Evolutionary conservation across 2,329 filamentous ascomycete genomes (phyloP).

Genomic region (Colletotrichum coccodes): DNA sequence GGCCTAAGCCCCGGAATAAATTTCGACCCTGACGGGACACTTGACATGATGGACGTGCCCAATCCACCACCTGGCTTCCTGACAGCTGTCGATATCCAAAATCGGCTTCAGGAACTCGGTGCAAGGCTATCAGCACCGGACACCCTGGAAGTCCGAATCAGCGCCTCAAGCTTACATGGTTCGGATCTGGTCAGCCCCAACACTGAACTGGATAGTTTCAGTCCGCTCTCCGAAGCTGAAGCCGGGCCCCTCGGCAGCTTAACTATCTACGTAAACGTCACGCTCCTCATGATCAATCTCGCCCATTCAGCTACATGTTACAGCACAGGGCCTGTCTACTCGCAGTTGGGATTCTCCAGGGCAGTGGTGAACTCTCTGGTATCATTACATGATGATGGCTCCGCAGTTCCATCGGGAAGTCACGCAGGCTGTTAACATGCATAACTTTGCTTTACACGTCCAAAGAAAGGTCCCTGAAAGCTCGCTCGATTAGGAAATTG

Average conservation of each 20-base stretch:
- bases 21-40: no score
- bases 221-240: not conserved
- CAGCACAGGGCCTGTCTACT: not conserved
- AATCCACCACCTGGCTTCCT: not conserved
- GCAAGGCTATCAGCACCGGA: not conserved
- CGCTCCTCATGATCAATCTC: not conserved
- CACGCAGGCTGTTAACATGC: not conserved
- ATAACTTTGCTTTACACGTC: not conserved
- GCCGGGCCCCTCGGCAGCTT: not conserved
- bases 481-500: no score
- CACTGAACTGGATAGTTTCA: not conserved
- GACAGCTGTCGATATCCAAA: not conserved
- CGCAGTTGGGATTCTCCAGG: not conserved
- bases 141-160: not conserved
- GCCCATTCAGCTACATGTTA: not conserved
- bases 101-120: not conserved
- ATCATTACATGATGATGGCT: not conserved
- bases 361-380: not conserved
- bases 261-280: not conserved
- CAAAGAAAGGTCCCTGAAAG: not conserved
- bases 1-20: not conserved
- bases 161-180: not conserved
- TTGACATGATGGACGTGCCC: not conserved
- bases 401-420: not conserved
- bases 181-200: rapidly evolving